phyloP scores from a whole-genome alignment of 2,329 filamentous ascomycete species.

The Pyricularia sp. region DNA sequence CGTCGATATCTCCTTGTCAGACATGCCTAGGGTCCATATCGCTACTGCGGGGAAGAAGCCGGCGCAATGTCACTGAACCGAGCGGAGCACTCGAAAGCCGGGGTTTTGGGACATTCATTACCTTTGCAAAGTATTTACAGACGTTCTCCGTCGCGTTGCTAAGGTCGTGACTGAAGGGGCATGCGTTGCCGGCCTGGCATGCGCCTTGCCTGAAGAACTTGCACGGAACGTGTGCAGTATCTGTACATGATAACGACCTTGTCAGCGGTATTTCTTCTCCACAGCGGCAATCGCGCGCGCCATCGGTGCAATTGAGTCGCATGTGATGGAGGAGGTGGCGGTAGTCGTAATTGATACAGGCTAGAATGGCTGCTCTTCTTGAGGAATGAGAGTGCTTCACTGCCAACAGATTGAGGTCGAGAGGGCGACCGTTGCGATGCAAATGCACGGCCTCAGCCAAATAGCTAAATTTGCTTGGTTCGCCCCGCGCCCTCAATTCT shows the following conservation, averaged over 20 bases:
- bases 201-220: conserved; percentile 97
- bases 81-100: background rate
- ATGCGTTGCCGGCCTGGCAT: conserved; percentile 92
- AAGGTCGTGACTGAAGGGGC: conserved; percentile 91
- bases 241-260: conserved; percentile 33
- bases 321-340: background rate
- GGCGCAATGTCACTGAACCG: background rate
- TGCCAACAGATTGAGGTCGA: background rate
- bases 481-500: background rate
- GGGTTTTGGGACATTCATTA: conserved; percentile 23
- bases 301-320: background rate
- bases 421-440: background rate
- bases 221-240: conserved; percentile 95
- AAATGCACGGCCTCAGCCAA: background rate
- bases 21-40: background rate
- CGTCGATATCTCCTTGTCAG: conserved; percentile 2
- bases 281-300: background rate
- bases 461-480: background rate
- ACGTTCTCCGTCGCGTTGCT: conserved; percentile 77
- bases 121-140: conserved; percentile 99
- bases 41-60: background rate
- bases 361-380: background rate
- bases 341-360: background rate
- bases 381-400: background rate
- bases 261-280: conserved; percentile 9